Evolutionary conservation across 2,329 filamentous ascomycete species (phyloP), one percentile per base, ranked within the genome.

Genomic region (Botrytis elliptica): DNA sequence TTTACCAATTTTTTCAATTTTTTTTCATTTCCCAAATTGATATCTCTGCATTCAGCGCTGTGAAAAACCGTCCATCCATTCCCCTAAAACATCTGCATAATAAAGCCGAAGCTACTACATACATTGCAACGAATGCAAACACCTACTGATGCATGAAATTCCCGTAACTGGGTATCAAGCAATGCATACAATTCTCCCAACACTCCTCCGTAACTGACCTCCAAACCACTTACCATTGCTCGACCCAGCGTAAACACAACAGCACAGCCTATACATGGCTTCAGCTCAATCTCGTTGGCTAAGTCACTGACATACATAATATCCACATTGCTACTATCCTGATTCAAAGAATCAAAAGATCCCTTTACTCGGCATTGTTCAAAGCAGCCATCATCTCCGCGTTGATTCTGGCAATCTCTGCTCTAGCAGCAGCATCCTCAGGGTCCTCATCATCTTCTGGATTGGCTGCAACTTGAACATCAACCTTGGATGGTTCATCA

Each of bases 401-500:
- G 68, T 80, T 79, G 42, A 79, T 63, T 38, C 67, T 74, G 33
- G 77, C 79, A 65, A 79, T 78, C 57, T 80, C 79, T 36, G 76
- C 77, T 29, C 77, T 71, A 6, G 78, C 78, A 40, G 76, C 76
- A 62, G 73, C 73, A 73, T 79, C 79, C 72, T 76, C 77, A 22
- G 77, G 76, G 36, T 78, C 77, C 71, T 78, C 74, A 16, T 59
- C 66, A 29, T 71, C 72, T n/a, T 63, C 59, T 38, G 62, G 42
- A 18, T 33, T 22, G n/a, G 44, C 52, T 25, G 49, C 46, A 44
- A 68, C 22, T 12, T 29, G n/a, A 14, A 70, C n/a, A 33, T 69
- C 44, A 44, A 59, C 33, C 44, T 74, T 70, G 57, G 16, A 12
- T 42, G 46, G 29, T 69, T 64, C 65, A 10, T 69, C 52, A 33